Evolutionary conservation across 2,329 filamentous ascomycete species (phyloP), one percentile per base, ranked within the genome.

Genomic region (Dothideomycetes sp.): DNA sequence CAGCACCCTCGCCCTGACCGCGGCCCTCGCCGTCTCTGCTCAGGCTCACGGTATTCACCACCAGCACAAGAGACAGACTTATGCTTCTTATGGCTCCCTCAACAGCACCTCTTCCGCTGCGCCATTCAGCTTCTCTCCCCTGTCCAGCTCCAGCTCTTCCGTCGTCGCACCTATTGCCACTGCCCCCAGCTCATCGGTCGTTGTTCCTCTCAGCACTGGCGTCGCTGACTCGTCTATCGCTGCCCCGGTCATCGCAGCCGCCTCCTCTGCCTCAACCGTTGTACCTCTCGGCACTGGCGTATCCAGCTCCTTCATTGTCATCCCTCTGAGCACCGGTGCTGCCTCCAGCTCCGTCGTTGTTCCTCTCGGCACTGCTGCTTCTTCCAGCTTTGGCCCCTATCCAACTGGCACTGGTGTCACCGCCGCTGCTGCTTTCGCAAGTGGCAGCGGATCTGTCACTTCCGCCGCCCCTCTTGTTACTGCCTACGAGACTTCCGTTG

Each of bases 371-470:
- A 44, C 43, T 18, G 41, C 34, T 34, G 36, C 35, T 15, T 35
- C 35, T 31, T 36, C 35, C 15, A n/a, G n/a, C 36, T 29, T 37
- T 36, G 34, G 29, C 31, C 24, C 24, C 27, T 41, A 32, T 40
- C 37, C 36, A 35, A 38, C 24, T 27, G 31, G 30, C 35, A 49
- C 46, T 37, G 48, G 41, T 32, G 36, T 40, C 31, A 39, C 43
- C 34, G 47, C 48, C 37, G 37, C 43, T 34, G 45, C 47, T 33
- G 40, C 40, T 15, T 45, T 43, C 40, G 43, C 38, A 33, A 43
- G 39, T 32, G 38, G 43, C 19, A 41, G 43, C 19, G 44, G 45
- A 19, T 45, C 47, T 37, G 45, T 45, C 22, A 45, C 41, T 37
- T 38, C 36, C 34, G 35, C 45, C 31, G 36, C 32, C 10, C 36